Evolutionary conservation across 1,139 yeast species (phyloP).

Genomic region (Yamadazyma dushanensis): DNA sequence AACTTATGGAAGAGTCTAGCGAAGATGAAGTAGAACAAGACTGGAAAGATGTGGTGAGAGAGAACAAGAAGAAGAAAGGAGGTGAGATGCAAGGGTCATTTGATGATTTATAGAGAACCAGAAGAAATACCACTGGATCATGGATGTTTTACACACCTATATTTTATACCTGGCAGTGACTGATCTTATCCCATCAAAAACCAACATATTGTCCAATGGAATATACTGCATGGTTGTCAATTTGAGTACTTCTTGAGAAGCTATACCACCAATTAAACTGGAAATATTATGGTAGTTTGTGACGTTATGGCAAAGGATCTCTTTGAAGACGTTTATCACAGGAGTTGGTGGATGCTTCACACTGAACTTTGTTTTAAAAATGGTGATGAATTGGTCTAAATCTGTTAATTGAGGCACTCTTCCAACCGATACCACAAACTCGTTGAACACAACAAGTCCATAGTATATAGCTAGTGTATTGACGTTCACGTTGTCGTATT

Average conservation of each 20-base stretch:
- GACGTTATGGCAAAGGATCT: conserved; percentile 31
- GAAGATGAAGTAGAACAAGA: conserved; percentile 60
- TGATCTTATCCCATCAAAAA: conserved; percentile 67
- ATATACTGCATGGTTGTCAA: conserved; percentile 70
- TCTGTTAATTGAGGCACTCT: conserved; percentile 23
- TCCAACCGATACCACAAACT: conserved; percentile 19
- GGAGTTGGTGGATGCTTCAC: conserved; percentile 16
- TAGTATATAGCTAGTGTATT: conserved; percentile 34
- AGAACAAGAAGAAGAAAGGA: conserved; percentile 55
- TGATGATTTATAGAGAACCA: conserved; percentile 57
- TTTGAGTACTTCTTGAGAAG: conserved; percentile 71
- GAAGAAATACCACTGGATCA: background rate
- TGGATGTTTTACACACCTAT: conserved; percentile 5
- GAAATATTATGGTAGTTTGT: conserved; percentile 34
- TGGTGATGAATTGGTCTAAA: conserved; percentile 19
- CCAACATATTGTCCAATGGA: conserved; percentile 64
- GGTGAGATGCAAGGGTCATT: conserved; percentile 58
- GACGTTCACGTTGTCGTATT: conserved; percentile 20
- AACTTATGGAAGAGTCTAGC: conserved; percentile 45
- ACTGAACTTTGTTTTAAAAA: conserved; percentile 17
- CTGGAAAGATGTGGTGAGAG: conserved; percentile 83
- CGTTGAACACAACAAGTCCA: conserved; percentile 33
- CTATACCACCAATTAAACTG: conserved; percentile 72
- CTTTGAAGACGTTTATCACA: conserved; percentile 23
- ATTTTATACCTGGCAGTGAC: conserved; percentile 52